These are phyloP conservation scores for Antitrichia curtipendula DNA, from an alignment of 225 moss, liverwort and hornwort genomes.

Conservation along the genomic window DNA sequence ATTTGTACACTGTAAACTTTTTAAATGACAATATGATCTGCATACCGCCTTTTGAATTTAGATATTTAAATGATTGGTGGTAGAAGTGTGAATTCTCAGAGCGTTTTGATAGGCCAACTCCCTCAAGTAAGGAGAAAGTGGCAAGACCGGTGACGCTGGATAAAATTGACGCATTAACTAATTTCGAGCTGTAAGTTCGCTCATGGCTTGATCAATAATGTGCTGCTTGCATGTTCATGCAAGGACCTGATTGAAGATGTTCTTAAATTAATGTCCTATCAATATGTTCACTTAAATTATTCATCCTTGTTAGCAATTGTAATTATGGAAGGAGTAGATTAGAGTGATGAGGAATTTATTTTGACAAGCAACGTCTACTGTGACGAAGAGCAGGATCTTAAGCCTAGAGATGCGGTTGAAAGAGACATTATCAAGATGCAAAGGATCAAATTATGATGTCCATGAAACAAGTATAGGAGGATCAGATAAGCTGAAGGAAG, in stretches of 20 bases:
- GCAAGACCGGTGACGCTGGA: neutral
- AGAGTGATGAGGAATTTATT: neutral
- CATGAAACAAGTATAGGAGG: neutral
- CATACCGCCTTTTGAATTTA: neutral
- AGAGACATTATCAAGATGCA: slow-evolving; percentile 26
- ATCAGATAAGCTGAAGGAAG: slow-evolving; percentile 14
- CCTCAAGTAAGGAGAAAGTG: slow-evolving; percentile 9
- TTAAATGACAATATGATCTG: neutral
- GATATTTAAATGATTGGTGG: slow-evolving; percentile 9
- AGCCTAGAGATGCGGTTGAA: slow-evolving; percentile 30
- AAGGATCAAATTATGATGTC: slow-evolving; percentile 3
- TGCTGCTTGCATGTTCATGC: neutral
- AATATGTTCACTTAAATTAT: neutral
- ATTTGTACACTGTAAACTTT: neutral
- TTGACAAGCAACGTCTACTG: neutral
- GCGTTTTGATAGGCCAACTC: slow-evolving; percentile 10
- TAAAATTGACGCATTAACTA: slow-evolving; percentile 27
- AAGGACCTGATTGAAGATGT: neutral
- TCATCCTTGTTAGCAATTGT: neutral
- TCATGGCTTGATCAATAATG: neutral
- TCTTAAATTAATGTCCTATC: neutral
- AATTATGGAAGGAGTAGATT: neutral
- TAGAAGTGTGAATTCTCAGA: slow-evolving; percentile 16
- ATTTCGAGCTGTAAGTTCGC: slow-evolving; percentile 32
- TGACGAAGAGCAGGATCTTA: slow-evolving; percentile 21